Conservation (phyloP, 2,329 filamentous ascomycete species). For the Cyanodermella asteris region DNA sequence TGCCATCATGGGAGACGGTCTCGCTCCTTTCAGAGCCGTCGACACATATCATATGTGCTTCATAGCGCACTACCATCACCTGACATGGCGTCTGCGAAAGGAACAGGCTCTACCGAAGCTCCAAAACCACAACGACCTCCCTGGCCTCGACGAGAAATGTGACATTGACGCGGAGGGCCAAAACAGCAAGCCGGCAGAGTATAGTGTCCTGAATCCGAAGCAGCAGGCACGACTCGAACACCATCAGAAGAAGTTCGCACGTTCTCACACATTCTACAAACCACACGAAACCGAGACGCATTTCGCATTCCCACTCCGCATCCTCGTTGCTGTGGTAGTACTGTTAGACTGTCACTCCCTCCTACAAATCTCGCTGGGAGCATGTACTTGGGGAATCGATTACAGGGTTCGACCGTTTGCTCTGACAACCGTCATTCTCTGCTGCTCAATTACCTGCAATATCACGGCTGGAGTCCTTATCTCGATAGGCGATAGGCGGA, state of each 20-base stretch:
- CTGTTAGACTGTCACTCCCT: constrained; percentile 60
- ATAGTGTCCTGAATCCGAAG: constrained; percentile 14
- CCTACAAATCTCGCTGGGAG: constrained; percentile 59
- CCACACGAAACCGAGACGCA: constrained; percentile 71
- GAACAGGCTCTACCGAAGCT: constrained; percentile 39
- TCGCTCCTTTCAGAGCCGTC: constrained; percentile 52
- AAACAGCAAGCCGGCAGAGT: constrained; percentile 13
- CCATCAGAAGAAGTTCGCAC: constrained; percentile 60
- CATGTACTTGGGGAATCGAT: constrained; percentile 57
- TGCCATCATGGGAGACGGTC: constrained; percentile 45
- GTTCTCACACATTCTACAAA: constrained; percentile 74
- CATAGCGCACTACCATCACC: constrained; percentile 48
- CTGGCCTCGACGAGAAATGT: constrained; percentile 20
- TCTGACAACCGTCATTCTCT: constrained; percentile 61
- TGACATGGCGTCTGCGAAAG: constrained; percentile 43
- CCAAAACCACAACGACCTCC: constrained; percentile 48
- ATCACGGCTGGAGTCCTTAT: constrained; percentile 58
- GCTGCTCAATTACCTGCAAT: constrained; percentile 57
- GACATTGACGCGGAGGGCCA: constrained; percentile 23
- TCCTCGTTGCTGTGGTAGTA: constrained; percentile 57
- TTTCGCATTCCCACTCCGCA: constrained; percentile 50
- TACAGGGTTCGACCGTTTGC: constrained; percentile 48
- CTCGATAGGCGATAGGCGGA: constrained; percentile 50
- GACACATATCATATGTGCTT: constrained; percentile 80
- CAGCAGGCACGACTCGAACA: constrained; percentile 52